A percentile compares a stretch with the other conserved stretches of the same genome.
These are phyloP conservation scores for Emmonsiellopsis sp. DNA, from an alignment of 2,329 filamentous ascomycete genomes.

Conservation along the genomic window DNA sequence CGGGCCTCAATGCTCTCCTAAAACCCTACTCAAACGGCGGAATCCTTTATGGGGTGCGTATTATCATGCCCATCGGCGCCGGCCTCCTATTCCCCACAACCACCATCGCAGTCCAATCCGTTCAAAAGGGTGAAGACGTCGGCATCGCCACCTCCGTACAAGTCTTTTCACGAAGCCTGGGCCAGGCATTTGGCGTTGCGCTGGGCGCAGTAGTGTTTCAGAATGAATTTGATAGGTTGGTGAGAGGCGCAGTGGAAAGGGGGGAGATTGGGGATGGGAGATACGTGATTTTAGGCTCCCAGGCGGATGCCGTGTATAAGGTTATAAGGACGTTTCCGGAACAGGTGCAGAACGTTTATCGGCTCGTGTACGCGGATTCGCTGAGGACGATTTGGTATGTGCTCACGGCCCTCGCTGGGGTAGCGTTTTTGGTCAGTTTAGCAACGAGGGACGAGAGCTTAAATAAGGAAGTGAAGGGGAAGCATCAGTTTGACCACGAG, in stretches of 20 bases:
- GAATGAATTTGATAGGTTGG: not conserved
- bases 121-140: conserved; percentile 1
- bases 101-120: not conserved
- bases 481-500: conserved; percentile 3
- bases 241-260: not conserved
- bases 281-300: not conserved
- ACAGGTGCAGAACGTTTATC: not conserved
- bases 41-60: conserved; percentile 2
- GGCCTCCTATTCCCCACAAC: conserved; percentile 2
- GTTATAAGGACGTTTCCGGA: not conserved
- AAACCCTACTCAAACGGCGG: conserved; percentile 1
- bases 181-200: conserved; percentile 3
- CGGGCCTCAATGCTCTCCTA: not conserved
- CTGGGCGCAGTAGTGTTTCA: conserved; percentile 1
- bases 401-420: conserved; percentile 1
- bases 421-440: not conserved
- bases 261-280: not conserved
- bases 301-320: not conserved
- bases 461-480: not conserved
- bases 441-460: conserved; percentile 1
- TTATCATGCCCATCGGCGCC: conserved; percentile 2
- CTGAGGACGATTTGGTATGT: conserved; percentile 5
- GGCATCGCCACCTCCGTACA: conserved; percentile 4
- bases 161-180: conserved; percentile 1
- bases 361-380: conserved; percentile 1